These are phyloP conservation scores for Erigeron philadelphicus DNA, from an alignment of 140 eudicot species.

Conservation along the genomic window DNA sequence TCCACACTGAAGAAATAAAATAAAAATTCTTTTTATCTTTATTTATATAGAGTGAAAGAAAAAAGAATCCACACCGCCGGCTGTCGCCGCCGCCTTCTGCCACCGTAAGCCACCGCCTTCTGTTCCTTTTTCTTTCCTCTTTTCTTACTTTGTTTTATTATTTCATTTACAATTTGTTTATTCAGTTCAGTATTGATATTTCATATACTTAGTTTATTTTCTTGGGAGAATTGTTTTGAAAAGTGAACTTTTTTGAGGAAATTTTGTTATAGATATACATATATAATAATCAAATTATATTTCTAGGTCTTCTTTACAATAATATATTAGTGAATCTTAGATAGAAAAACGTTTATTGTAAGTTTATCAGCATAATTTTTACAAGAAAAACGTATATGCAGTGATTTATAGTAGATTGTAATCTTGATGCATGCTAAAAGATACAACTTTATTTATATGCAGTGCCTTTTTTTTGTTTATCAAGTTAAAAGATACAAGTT, in stretches of 20 bases:
- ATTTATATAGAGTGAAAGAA: background rate
- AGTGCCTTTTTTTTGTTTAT: background rate
- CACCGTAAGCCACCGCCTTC: slow-evolving; percentile 18
- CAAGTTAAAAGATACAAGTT: background rate
- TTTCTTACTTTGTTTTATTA: background rate
- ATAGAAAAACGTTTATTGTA: no score
- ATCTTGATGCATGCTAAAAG: background rate
- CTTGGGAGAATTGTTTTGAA: no score
- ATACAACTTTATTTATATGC: background rate
- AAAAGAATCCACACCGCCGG: slow-evolving; percentile 9
- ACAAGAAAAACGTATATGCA: background rate
- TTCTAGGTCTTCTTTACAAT: no score
- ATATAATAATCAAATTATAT: no score
- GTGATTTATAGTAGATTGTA: slow-evolving; percentile 6
- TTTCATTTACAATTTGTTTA: background rate
- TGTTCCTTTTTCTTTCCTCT: background rate
- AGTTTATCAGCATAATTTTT: background rate
- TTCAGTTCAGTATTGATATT: background rate
- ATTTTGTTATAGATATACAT: no score
- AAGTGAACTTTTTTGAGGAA: no score
- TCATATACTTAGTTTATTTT: no score
- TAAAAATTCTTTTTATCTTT: background rate
- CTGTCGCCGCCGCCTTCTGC: slow-evolving; percentile 21
- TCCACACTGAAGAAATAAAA: no score
- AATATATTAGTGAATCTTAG: no score